Evolutionary conservation across 2,329 filamentous ascomycete species (phyloP), one percentile per base, ranked within the genome.

Genomic region (Exophiala alcalophila): DNA sequence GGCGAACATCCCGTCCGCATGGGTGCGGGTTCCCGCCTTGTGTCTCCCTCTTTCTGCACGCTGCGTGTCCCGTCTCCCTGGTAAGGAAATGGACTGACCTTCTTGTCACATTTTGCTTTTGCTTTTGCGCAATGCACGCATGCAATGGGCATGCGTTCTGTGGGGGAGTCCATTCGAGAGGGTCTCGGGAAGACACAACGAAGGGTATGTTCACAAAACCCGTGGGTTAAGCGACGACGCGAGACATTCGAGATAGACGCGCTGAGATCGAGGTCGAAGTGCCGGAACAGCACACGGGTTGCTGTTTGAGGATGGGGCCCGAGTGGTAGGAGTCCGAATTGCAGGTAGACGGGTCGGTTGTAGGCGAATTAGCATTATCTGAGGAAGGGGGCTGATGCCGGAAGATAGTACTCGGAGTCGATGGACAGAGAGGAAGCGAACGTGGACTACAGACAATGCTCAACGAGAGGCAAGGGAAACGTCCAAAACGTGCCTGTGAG

Each of bases 21-120:
- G n/a, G 15, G 26, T 18, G 28, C n/a, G n/a, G n/a, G n/a, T n/a
- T n/a, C n/a, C n/a, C n/a, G n/a, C n/a, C n/a, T n/a, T n/a, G n/a
- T n/a, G n/a, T n/a, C n/a, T 18, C 4, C 8, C 10, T 4, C 15
- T 11, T 15, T 11, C 12, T 32, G n/a, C 7, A 32, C 14, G 15
- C 4, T 18, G 10, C 23, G 30, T n/a, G 15, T 33, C 30, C 9
- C 30, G 14, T 5, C 30, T 12, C 30, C n/a, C 7, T 14, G 26
- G 8, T 23, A 9, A n/a, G 23, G 21, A 18, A 10, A 15, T 39
- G 19, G 20, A 53, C 53, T 46, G 33, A 57, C 55, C 54, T 58
- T 57, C 45, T 58, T 58, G 39, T 58, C 55, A 44, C 55, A 58
- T 47, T 57, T 58, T 29, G 55, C 55, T 35, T 58, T 58, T 18